These are phyloP conservation scores for Cyclotella kingstonii DNA, from an alignment of 108 stramenopile species.

Conservation along the genomic window DNA sequence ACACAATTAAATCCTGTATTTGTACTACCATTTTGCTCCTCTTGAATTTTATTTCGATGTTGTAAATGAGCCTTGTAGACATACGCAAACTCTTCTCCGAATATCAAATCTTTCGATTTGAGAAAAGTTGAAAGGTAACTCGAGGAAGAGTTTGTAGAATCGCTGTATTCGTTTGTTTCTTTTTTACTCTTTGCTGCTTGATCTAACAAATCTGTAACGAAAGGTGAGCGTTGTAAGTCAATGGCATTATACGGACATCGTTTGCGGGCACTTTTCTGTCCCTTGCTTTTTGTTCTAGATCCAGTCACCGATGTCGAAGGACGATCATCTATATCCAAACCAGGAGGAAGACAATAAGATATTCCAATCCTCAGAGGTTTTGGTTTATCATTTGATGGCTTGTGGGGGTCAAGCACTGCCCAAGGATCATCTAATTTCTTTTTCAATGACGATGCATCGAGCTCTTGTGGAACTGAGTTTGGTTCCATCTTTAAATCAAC, in stretches of 20 bases:
- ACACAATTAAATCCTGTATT: slow-evolving; percentile 13
- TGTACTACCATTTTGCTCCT: slow-evolving; percentile 38
- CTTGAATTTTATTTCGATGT: slow-evolving; percentile 55
- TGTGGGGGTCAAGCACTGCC: slow-evolving; percentile 85
- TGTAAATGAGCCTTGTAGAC: slow-evolving; percentile 66
- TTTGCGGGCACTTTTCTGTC: neutral
- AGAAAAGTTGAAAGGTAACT: too few relatives aligned
- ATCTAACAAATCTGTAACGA: neutral
- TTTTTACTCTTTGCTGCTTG: too few relatives aligned
- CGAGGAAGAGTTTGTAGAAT: too few relatives aligned
- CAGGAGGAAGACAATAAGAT: slow-evolving; percentile 75
- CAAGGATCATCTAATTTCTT: slow-evolving; percentile 67
- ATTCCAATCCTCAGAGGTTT: slow-evolving; percentile 71
- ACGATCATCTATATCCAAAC: slow-evolving; percentile 47
- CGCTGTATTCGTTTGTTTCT: too few relatives aligned
- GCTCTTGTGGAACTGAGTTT: neutral
- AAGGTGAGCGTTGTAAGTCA: slow-evolving; percentile 7
- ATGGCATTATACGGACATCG: neutral
- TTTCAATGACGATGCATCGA: neutral
- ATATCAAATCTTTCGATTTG: slow-evolving; percentile 51
- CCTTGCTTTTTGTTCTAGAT: slow-evolving; percentile 43
- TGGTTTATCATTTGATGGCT: slow-evolving; percentile 37
- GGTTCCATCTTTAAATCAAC: slow-evolving; percentile 33
- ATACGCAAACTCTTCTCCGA: slow-evolving; percentile 85
- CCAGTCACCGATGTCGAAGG: slow-evolving; percentile 79